Evolutionary conservation across 169 alveolate species (phyloP).

Genomic region (Eimeria necatrix): DNA sequence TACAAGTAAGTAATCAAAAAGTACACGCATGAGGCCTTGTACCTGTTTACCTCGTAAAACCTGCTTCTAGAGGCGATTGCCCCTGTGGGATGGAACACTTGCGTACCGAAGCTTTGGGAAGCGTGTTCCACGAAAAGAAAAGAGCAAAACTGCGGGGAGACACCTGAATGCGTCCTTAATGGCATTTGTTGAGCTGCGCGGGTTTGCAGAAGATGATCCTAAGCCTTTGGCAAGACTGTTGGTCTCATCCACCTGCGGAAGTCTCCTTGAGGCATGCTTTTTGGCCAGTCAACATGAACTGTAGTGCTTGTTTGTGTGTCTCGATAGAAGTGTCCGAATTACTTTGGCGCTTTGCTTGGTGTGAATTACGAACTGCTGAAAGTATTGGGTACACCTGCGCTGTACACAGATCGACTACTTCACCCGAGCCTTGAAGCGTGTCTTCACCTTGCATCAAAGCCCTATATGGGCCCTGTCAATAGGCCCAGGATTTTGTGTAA

Average conservation of each 20-base stretch:
- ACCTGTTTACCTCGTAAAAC: not conserved
- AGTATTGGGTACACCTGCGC: not conserved
- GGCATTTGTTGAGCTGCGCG: not conserved
- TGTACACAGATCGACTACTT: slow-evolving; percentile 83
- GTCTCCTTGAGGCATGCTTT: slow-evolving; percentile 25
- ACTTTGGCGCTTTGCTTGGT: not conserved
- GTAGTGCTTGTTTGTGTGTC: not conserved
- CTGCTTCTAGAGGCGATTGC: not conserved
- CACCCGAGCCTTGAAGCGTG: slow-evolving; percentile 89
- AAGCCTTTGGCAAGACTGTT: slow-evolving; percentile 22
- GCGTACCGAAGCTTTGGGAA: too few species aligned
- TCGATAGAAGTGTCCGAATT: not conserved
- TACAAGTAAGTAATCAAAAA: not conserved
- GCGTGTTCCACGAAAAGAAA: too few species aligned
- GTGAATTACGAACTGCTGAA: not conserved
- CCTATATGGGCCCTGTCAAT: slow-evolving; percentile 91
- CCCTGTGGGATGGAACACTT: not conserved
- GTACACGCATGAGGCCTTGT: not conserved
- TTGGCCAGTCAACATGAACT: not conserved
- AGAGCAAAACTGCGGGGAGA: too few species aligned
- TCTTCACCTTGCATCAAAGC: slow-evolving; percentile 90
- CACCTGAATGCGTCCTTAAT: too few species aligned
- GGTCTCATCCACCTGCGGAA: slow-evolving; percentile 64
- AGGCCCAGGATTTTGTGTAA: slow-evolving; percentile 94
- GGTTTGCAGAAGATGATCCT: slow-evolving; percentile 17